These are phyloP conservation scores for Mycena amicta DNA, from an alignment of 768 basidiomycete species.

Conservation along the genomic window DNA sequence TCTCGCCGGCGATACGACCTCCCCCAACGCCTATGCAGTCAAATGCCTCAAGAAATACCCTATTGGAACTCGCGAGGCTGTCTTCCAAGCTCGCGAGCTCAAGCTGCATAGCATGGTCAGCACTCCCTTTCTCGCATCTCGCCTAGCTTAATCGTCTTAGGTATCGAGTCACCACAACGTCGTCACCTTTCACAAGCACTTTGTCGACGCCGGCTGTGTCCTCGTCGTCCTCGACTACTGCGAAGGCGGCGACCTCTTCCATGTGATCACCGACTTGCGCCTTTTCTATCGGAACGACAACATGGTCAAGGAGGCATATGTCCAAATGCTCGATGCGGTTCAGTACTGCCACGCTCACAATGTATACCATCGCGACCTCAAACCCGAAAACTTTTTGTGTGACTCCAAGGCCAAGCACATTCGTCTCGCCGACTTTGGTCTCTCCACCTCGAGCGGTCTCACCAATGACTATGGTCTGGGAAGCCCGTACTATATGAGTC, in stretches of 20 bases:
- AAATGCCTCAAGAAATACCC: conserved; percentile 72
- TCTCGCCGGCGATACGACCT: conserved; percentile 49
- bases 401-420: conserved; percentile 53
- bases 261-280: conserved; percentile 60
- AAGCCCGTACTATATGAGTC: conserved; percentile 68
- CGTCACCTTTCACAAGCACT: conserved; percentile 65
- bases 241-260: conserved; percentile 68
- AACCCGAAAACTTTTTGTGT: conserved; percentile 81
- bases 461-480: conserved; percentile 60
- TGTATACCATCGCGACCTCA: conserved; percentile 67
- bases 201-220: conserved; percentile 61
- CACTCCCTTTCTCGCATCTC: background rate
- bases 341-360: conserved; percentile 69
- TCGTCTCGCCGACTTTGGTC: conserved; percentile 78
- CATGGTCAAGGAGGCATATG: conserved; percentile 67
- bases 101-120: conserved; percentile 51
- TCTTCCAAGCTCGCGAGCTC: conserved; percentile 73
- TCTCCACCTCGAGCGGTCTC: conserved; percentile 51
- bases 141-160: background rate
- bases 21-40: conserved; percentile 59
- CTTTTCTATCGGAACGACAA: conserved; percentile 59
- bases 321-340: conserved; percentile 82
- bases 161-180: conserved; percentile 57
- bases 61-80: conserved; percentile 54
- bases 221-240: conserved; percentile 69